These are phyloP conservation scores for Wickerhamomyces bovis DNA, from an alignment of 805 yeast genomes.

Conservation along the genomic window DNA sequence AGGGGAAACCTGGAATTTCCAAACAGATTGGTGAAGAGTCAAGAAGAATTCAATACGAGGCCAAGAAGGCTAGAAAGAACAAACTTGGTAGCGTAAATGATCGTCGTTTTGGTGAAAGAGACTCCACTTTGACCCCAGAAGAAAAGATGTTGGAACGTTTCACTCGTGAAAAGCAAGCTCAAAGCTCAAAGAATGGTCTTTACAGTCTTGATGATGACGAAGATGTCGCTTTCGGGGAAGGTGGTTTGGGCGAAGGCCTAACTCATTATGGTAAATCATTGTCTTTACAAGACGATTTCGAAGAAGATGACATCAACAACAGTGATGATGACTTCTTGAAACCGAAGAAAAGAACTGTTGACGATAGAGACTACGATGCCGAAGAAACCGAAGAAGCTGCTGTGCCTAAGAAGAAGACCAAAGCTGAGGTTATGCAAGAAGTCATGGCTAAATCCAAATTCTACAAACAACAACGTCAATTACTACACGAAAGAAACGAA, in stretches of 20 bases:
- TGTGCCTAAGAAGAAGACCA: slow-evolving; percentile 65
- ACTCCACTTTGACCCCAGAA: slow-evolving; percentile 66
- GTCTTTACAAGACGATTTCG: slow-evolving; percentile 50
- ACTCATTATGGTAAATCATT: slow-evolving; percentile 79
- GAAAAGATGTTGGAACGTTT: slow-evolving; percentile 95
- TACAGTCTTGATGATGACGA: slow-evolving; percentile 72
- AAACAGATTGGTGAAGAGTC: slow-evolving; percentile 65
- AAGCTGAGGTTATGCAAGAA: slow-evolving; percentile 82
- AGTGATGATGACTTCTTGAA: slow-evolving; percentile 29
- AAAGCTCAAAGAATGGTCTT: slow-evolving; percentile 49
- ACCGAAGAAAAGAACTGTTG: slow-evolving; percentile 29
- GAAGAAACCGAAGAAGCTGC: slow-evolving; percentile 37
- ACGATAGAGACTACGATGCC: slow-evolving; percentile 24
- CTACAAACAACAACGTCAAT: slow-evolving; percentile 70
- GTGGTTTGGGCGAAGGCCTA: slow-evolving; percentile 32
- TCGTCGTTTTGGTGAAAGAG: slow-evolving; percentile 88
- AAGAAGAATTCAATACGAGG: slow-evolving; percentile 57
- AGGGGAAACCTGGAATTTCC: slow-evolving; percentile 63
- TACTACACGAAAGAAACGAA: slow-evolving; percentile 51
- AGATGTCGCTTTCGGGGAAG: slow-evolving; percentile 32
- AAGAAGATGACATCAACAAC: slow-evolving; percentile 40
- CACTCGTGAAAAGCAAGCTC: slow-evolving; percentile 75
- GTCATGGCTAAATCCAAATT: slow-evolving; percentile 77
- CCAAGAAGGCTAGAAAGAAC: slow-evolving; percentile 55
- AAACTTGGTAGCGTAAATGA: slow-evolving; percentile 77